Percentiles rank a stretch among this genome's conserved stretches.
Conservation (phyloP, 306 rosid genomes). For the Vigna trinervia region DNA sequence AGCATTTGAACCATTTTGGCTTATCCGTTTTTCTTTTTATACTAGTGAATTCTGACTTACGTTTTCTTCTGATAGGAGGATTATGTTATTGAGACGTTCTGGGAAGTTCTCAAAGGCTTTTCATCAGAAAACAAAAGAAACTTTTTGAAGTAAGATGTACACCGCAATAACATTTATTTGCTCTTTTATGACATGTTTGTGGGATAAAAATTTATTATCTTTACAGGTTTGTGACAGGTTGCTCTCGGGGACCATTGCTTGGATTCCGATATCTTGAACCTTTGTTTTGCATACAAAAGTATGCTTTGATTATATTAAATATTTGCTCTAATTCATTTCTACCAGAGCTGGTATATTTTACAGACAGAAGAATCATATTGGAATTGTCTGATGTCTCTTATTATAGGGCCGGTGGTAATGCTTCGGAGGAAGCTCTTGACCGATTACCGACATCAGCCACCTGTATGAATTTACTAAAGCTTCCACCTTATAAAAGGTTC, state of each 20-base stretch:
- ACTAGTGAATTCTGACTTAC: constrained; percentile 33
- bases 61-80: constrained; percentile 73
- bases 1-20: constrained; percentile 10
- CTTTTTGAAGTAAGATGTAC: constrained; percentile 80
- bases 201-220: constrained; percentile 35
- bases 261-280: constrained; percentile 95
- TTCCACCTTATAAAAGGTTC: constrained; percentile 97
- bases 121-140: constrained; percentile 89
- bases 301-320: constrained; percentile 30
- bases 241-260: constrained; percentile 97
- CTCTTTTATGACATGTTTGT: constrained; percentile 18
- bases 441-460: constrained; percentile 97
- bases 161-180: constrained; percentile 17
- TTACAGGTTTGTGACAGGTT: constrained; percentile 94
- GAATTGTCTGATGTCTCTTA: constrained; percentile 38
- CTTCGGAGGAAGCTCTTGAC: constrained; percentile 91
- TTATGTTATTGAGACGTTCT: constrained; percentile 83
- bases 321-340: background rate
- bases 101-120: constrained; percentile 94
- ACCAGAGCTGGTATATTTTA: background rate
- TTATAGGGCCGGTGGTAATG: constrained; percentile 87
- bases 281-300: constrained; percentile 94
- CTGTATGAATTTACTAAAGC: constrained; percentile 97
- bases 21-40: background rate
- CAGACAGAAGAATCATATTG: constrained; percentile 15